Evolutionary conservation across 2,329 filamentous ascomycete genomes (phyloP).

Genomic region (Drechslerella coelobrocha): DNA sequence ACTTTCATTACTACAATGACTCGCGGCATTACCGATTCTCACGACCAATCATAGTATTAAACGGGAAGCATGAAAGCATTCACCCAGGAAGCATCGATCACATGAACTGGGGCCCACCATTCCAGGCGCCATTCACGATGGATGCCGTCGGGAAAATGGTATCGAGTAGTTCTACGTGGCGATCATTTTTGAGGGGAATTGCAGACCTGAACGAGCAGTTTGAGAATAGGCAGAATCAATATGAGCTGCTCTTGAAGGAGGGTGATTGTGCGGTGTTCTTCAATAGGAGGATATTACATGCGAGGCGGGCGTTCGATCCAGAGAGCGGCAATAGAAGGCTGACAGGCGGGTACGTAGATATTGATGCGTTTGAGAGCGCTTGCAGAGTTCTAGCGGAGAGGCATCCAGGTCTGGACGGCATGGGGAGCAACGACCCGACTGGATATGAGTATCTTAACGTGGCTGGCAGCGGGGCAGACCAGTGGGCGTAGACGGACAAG

Average conservation of each 20-base stretch:
- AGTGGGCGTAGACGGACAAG: constrained; percentile 28
- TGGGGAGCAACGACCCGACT: not conserved
- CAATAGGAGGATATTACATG: constrained; percentile 84
- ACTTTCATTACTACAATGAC: constrained; percentile 73
- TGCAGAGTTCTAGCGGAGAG: constrained; percentile 60
- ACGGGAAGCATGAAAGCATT: constrained; percentile 45
- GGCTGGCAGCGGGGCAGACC: constrained; percentile 22
- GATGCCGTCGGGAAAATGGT: constrained; percentile 29
- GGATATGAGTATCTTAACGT: constrained; percentile 20
- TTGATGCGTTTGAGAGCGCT: constrained; percentile 66
- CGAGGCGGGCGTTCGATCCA: constrained; percentile 75
- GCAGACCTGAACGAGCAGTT: constrained; percentile 57
- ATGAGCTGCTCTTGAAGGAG: constrained; percentile 74
- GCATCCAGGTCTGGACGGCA: constrained; percentile 43
- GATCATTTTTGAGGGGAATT: constrained; percentile 59
- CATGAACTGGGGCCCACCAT: constrained; percentile 79
- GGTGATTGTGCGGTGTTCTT: constrained; percentile 95
- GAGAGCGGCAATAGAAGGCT: constrained; percentile 76
- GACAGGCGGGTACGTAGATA: constrained; percentile 81
- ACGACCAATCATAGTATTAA: constrained; percentile 65
- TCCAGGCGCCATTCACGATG: constrained; percentile 68
- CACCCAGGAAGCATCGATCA: constrained; percentile 54
- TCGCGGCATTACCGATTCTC: constrained; percentile 68
- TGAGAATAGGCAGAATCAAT: constrained; percentile 67
- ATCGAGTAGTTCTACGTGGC: constrained; percentile 38